Evolutionary conservation across 441 rosid genomes (phyloP), one percentile per base, ranked within the genome.

Genomic region (Capsella rubella): DNA sequence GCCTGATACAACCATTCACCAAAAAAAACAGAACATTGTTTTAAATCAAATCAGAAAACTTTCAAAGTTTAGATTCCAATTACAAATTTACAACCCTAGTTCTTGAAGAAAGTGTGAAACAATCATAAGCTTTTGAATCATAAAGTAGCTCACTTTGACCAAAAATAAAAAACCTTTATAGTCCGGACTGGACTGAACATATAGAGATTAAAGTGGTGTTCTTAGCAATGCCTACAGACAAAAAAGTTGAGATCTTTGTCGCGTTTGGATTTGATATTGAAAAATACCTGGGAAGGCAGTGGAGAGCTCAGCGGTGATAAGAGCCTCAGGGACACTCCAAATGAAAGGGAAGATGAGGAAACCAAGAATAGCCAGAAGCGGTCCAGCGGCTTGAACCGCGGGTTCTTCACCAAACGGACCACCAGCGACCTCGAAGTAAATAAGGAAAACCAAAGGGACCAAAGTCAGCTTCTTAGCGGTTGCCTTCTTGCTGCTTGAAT

Each of bases 381-480:
- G 98, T 4, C 97, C 97, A 0, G 88, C 97, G 0, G 95, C 95
- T 64, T 74, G 67, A 29, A 89, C 95, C 1, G 90, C 88, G 0
- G 92, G 92, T 70, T 92, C 98, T 73, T 87, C 96, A 0, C 96
- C 98, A 11, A 72, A 90, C 0, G 98, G 95, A 6, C 98, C 96
- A 3, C 98, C 96, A 4, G 98, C 90, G 52, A 90, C 98, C 77
- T 92, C 98, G 62, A 90, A 90, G 76, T 83, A 93, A 45, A 93
- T 93, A 35, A 93, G 87, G 79, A 93, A 91, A 28, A 93, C 78
- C 14, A 93, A 88, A n/a, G 97, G 94, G 59, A 91, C 29, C 6
- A 93, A 84, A 25, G 94, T 78, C 14, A 91, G 82, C 60, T 88
- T 87, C 51, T 83, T 83, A 2, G 82, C 64, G 1, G 71, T 59